phyloP scores from a whole-genome alignment of 352 stramenopile genomes.

The Pythium grandisporangium region DNA sequence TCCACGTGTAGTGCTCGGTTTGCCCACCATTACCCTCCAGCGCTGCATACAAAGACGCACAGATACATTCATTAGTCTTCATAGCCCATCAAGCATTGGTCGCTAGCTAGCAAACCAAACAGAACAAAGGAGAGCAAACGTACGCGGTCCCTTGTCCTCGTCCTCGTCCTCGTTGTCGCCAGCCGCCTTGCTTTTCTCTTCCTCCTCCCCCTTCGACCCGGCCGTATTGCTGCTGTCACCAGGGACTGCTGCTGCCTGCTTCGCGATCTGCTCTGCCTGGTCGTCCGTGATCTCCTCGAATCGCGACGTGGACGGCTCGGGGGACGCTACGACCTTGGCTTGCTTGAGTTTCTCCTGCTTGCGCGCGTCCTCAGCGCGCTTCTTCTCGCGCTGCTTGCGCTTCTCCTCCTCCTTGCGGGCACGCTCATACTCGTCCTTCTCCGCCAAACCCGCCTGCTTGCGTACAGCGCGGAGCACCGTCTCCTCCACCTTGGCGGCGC shows the following conservation, averaged over 20 bases:
- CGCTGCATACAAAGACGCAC: constrained; percentile 32
- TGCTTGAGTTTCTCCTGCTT: constrained; percentile 66
- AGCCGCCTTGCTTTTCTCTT: constrained; percentile 7
- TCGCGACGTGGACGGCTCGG: constrained; percentile 33
- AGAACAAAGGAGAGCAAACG: too few species aligned
- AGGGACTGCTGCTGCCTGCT: too few species aligned
- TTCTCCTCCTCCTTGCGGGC: constrained; percentile 81
- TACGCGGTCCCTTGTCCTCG: constrained; percentile 60
- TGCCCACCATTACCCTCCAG: constrained; percentile 88
- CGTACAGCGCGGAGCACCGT: constrained; percentile 86
- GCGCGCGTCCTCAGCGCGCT: constrained; percentile 22
- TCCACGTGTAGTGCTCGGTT: constrained; percentile 96
- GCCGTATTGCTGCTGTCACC: too few species aligned
- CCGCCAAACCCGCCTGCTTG: constrained; percentile 86
- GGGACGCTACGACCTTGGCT: constrained; percentile 27
- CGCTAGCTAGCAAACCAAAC: too few species aligned
- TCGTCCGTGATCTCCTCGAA: constrained; percentile 83
- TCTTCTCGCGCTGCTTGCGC: constrained; percentile 40
- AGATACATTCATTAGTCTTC: not conserved
- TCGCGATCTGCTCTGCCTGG: constrained; percentile 19
- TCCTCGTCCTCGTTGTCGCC: constrained; percentile 45
- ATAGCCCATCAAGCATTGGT: too few species aligned
- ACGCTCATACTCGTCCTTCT: constrained; percentile 69
- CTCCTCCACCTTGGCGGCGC: constrained; percentile 60
- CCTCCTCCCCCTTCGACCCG: constrained; percentile 8